A percentile compares a stretch with the other conserved stretches of the same genome.
These are phyloP conservation scores for Leccinum boreale DNA, from an alignment of 768 basidiomycete genomes.

Conservation along the genomic window DNA sequence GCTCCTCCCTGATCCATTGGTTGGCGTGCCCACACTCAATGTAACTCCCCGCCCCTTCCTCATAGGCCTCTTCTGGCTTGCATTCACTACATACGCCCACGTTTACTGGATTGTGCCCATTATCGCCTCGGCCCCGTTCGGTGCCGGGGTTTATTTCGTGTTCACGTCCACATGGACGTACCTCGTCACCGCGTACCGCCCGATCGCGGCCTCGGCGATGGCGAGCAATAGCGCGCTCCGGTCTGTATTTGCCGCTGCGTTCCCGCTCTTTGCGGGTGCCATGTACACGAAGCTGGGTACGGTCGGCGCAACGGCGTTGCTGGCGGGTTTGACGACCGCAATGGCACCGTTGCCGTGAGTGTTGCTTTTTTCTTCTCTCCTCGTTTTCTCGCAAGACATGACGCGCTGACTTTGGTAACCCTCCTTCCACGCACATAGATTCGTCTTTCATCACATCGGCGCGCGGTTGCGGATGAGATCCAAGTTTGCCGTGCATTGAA, in stretches of 20 bases:
- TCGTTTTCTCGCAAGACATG: not conserved
- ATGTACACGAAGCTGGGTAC: conserved; percentile 58
- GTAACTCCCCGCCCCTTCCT: not conserved
- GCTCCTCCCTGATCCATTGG: not conserved
- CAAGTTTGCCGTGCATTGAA: conserved; percentile 35
- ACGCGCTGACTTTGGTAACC: not conserved
- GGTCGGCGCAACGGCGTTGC: conserved; percentile 68
- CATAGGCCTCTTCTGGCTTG: conserved; percentile 49
- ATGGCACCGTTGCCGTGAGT: conserved; percentile 64
- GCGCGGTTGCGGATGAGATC: conserved; percentile 42
- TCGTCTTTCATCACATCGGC: conserved; percentile 48
- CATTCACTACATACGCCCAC: conserved; percentile 47
- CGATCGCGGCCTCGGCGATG: conserved; percentile 57
- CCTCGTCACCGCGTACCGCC: conserved; percentile 49
- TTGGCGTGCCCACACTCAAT: not conserved
- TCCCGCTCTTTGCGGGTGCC: conserved; percentile 50
- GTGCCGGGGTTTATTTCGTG: conserved; percentile 56
- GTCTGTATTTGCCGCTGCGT: conserved; percentile 45
- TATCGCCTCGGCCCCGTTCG: conserved; percentile 44
- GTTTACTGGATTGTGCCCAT: conserved; percentile 50
- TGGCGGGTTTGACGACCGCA: conserved; percentile 60
- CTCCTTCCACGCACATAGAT: conserved; percentile 28
- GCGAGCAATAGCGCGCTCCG: conserved; percentile 61
- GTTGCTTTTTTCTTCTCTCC: not conserved
- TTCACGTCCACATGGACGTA: conserved; percentile 69